phyloP scores from a whole-genome alignment of 2,329 filamentous ascomycete species.

The Tolypocladium tundrense region DNA sequence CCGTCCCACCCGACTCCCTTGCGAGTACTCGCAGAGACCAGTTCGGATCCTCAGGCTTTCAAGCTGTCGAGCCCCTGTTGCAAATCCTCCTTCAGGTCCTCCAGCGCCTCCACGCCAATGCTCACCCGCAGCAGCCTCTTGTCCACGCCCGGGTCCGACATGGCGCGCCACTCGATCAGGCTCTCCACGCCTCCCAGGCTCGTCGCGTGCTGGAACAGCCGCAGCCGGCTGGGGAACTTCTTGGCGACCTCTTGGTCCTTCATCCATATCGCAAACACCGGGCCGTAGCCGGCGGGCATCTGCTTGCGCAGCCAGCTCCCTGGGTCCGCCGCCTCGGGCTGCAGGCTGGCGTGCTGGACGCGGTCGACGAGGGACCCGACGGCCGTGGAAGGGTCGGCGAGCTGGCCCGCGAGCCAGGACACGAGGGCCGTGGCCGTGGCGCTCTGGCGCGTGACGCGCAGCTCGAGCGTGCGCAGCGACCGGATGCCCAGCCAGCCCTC shows the following conservation, averaged over 20 bases:
- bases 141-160: slow-evolving; percentile 71
- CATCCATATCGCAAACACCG: slow-evolving; percentile 72
- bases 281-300: slow-evolving; percentile 85
- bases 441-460: slow-evolving; percentile 72
- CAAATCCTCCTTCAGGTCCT: slow-evolving; percentile 74
- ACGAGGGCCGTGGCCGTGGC: slow-evolving; percentile 61
- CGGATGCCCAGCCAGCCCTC: slow-evolving; percentile 89
- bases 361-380: slow-evolving; percentile 46
- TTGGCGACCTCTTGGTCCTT: slow-evolving; percentile 51
- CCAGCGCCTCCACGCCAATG: slow-evolving; percentile 75
- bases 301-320: slow-evolving; percentile 68
- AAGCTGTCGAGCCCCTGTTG: slow-evolving; percentile 53
- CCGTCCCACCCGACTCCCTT: too few species aligned
- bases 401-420: slow-evolving; percentile 51
- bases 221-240: slow-evolving; percentile 64
- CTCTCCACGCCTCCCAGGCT: slow-evolving; percentile 91
- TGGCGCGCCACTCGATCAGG: slow-evolving; percentile 89
- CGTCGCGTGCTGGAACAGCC: slow-evolving; percentile 88
- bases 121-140: slow-evolving; percentile 67
- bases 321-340: slow-evolving; percentile 47
- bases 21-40: too few species aligned
- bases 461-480: slow-evolving; percentile 73
- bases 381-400: slow-evolving; percentile 25
- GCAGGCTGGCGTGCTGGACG: slow-evolving; percentile 71
- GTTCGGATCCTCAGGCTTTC: background rate